phyloP scores from a whole-genome alignment of 768 basidiomycete species.

The Amanita subjunquillea region DNA sequence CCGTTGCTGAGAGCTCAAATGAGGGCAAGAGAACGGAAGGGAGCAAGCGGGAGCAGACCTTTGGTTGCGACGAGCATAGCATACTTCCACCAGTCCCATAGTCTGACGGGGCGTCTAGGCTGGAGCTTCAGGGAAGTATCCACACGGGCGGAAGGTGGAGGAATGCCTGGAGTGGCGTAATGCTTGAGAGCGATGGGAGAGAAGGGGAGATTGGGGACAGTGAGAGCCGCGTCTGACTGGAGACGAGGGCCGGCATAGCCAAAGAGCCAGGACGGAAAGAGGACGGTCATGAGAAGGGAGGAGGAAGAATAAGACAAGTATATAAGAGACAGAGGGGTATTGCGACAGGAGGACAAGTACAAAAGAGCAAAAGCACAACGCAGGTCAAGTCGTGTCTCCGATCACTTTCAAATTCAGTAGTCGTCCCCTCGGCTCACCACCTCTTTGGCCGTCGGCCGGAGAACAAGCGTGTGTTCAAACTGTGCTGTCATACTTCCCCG shows the following conservation, averaged over 20 bases:
- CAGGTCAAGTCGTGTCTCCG: background rate
- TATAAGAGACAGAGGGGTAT: background rate
- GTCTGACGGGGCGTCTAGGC: constrained; percentile 40
- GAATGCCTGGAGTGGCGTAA: constrained; percentile 58
- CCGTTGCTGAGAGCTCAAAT: constrained; percentile 22
- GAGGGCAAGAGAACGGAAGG: constrained; percentile 1
- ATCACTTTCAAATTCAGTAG: constrained; percentile 33
- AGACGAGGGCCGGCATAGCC: constrained; percentile 8
- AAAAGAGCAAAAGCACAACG: background rate
- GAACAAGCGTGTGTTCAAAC: constrained; percentile 79
- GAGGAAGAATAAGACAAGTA: background rate
- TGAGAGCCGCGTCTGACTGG: constrained; percentile 5
- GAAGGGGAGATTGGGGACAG: constrained; percentile 16
- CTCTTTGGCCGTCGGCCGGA: constrained; percentile 80
- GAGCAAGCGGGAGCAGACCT: constrained; percentile 29
- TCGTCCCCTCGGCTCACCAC: constrained; percentile 80
- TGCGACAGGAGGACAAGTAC: background rate
- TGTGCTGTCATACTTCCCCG: constrained; percentile 90
- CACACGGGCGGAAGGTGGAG: constrained; percentile 67
- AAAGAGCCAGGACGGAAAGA: constrained; percentile 10
- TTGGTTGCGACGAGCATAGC: constrained; percentile 56
- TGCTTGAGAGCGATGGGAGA: constrained; percentile 30
- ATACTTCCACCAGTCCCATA: constrained; percentile 70
- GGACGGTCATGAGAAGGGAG: constrained; percentile 10
- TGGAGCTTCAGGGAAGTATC: constrained; percentile 56